Conservation (phyloP, 345 rosid genomes). For the Psidium friedrichsthalianum region DNA sequence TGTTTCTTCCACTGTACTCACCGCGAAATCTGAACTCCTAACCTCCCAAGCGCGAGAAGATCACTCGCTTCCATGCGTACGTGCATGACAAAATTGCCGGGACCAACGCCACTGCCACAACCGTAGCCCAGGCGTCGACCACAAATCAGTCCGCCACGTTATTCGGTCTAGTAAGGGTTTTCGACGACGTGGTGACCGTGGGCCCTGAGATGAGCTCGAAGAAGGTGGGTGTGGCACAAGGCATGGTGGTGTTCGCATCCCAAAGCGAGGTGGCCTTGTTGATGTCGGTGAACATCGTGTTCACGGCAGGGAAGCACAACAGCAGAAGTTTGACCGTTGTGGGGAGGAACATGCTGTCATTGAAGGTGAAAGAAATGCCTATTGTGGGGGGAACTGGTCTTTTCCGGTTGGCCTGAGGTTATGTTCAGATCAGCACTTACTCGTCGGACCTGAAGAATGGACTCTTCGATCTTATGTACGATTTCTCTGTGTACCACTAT, state of each 20-base stretch:
- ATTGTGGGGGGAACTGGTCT: background rate
- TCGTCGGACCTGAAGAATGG: background rate
- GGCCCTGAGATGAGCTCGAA: constrained; percentile 1
- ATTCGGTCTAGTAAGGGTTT: background rate
- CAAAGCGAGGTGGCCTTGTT: background rate
- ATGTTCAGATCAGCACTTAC: background rate
- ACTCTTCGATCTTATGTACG: background rate
- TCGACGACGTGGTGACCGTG: background rate
- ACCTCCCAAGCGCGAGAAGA: background rate
- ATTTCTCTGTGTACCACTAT: background rate
- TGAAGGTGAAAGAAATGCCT: background rate
- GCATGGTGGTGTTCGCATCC: background rate
- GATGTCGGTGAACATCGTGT: background rate
- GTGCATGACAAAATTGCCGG: background rate
- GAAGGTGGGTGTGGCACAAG: constrained; percentile 2
- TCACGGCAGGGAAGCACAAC: background rate
- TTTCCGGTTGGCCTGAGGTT: background rate
- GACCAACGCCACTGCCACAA: background rate
- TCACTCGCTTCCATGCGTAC: background rate
- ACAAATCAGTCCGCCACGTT: background rate
- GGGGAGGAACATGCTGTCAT: background rate
- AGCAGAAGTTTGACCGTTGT: background rate
- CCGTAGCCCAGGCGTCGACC: background rate
- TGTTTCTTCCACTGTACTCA: no score
- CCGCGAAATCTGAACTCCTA: background rate